Evolutionary conservation across 139 green algal species (phyloP).

Genomic region (Chlorella sorokiniana): DNA sequence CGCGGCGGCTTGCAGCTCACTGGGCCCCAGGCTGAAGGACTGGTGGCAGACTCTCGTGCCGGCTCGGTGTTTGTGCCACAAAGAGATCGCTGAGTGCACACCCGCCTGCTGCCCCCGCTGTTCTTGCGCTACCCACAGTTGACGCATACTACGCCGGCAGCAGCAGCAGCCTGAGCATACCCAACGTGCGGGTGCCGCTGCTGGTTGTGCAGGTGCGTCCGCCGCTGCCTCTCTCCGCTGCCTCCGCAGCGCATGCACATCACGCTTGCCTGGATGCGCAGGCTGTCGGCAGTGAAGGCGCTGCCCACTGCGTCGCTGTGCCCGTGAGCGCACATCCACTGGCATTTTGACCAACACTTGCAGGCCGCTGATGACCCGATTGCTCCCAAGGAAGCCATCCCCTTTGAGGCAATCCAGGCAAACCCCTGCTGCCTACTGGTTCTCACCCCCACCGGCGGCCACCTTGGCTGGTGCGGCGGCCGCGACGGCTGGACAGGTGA

Average conservation of each 20-base stretch:
- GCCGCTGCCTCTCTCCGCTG: not conserved
- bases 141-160: conserved; percentile 86
- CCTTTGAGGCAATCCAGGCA: conserved; percentile 56
- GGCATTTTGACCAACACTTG: not conserved
- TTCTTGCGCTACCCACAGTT: conserved; percentile 52
- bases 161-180: conserved; percentile 37
- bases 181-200: conserved; percentile 36
- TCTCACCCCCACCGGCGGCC: conserved; percentile 72
- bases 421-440: conserved; percentile 78
- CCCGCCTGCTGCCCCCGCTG: no score
- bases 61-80: no score
- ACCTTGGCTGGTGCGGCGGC: conserved; percentile 80
- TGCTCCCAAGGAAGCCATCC: conserved; percentile 76
- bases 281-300: not conserved
- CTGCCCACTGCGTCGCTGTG: not conserved
- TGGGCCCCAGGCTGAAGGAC: no score
- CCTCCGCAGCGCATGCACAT: not conserved
- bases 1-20: not conserved
- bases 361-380: conserved; percentile 90
- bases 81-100: no score
- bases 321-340: not conserved
- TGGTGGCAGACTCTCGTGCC: no score
- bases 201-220: conserved; percentile 32
- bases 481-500: conserved; percentile 45
- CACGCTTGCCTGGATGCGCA: not conserved